Base-by-base conservation (phyloP, 495 filamentous ascomycete species). In the Tuber magnatum region DNA sequence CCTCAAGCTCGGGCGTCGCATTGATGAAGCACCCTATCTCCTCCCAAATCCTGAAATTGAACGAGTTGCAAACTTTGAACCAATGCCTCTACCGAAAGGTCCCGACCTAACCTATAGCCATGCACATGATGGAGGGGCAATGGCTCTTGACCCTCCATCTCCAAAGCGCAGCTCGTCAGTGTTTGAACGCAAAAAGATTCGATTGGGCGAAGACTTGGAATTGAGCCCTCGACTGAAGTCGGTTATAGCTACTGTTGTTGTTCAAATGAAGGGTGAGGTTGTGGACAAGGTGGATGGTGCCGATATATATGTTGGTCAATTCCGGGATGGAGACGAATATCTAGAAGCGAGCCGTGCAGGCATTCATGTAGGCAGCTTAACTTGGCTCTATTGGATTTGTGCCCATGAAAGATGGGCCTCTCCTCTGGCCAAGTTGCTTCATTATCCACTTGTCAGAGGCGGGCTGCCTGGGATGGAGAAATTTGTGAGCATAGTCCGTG, bases 341-440 rank as follows among this genome's bases (percentile, higher is more conserved):
- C 83, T 91, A 56, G 86, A 87, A 32, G 94, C 95, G 4, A 90
- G 93, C 4, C 88, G 90, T 74, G 83, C 86, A 44, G 87, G 89
- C 35, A 95, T 94, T 77, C 89, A 92, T 56, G 93, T 98, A 69
- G 95, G 94, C 14, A 98, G 94, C 83, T 86, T 98, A 28, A 89
- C 93, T 5, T 99, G 95, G 95, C 85, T 99, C 1, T 98, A 95
- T 81, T 88, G 94, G 83, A 84, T 98, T 46, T 95, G 98, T 81
- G 93, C 92, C 3, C 89, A 92, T 81, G 92, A 97, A 80, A 87
- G 89, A 70, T 99, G 93, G 91, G 94, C 92, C 3, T 92, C 90
- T 24, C 94, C 95, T 10, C 84, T 93, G 74, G 87, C 88, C 32
- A 88, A 93, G 71, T 86, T 98, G 10, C 86, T 99, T 35, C 95